Base-by-base conservation (phyloP, 2,329 filamentous ascomycete genomes). In the Hypoxylon sp. region DNA sequence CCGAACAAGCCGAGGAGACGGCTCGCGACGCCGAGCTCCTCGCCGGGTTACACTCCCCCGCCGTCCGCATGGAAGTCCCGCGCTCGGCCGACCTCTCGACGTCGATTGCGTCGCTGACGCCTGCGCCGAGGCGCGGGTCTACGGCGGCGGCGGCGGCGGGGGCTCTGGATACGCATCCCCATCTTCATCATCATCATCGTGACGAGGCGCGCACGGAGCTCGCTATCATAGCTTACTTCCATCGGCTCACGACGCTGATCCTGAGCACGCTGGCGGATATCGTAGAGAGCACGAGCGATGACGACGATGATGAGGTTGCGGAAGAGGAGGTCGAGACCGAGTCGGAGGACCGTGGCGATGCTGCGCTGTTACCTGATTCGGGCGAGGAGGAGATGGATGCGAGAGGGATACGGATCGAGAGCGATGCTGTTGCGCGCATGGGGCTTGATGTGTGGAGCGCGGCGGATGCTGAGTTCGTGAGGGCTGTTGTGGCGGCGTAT, bases 371-470 rank as follows among this genome's bases (percentile, higher is more conserved):
- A 13, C 62, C 69, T 3, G 72, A 76, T 6, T 67, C 72, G 3
- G 73, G 73, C 9, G 78, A 80, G 11, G 56, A 59, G 13, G 81
- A 81, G 4, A 75, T 77, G 14, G 77, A 75, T n/a, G 81, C 81
- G 39, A 78, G 76, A 1, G 79, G 78, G 52, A 80, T 92, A 53
- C 83, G 84, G 11, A 81, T 95, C 22, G 86, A 86, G 68, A 88
- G 87, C 70, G 89, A 90, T 26, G 88, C 92, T 60, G 78, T 95
- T 54, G 86, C 88, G 65, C 83, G 85, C 50, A 91, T 95, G 89
- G 93, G 93, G 0, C 84, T 96, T 19, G 93, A 96, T 73, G 84
- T 90, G 0, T 96, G 92, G 92, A 94, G 91, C 76, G 83, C 86
- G 33, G 83, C 83, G 14, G 93, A 95, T 76, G 87, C 87, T n/a